Conservation (phyloP, 441 rosid species). For the Pelargonium cotyledonis region DNA sequence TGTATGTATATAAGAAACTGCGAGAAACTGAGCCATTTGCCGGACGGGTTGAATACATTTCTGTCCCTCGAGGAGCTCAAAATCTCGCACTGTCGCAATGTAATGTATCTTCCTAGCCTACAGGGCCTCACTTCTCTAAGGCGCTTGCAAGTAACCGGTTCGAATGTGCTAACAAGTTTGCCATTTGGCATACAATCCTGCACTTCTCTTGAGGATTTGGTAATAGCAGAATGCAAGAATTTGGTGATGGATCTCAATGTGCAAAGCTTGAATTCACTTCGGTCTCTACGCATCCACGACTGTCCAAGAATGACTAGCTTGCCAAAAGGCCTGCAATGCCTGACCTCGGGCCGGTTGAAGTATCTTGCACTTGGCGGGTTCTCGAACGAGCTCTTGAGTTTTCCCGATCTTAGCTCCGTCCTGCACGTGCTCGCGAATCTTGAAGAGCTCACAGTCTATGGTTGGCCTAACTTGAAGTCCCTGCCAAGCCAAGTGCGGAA, state of each 20-base stretch:
- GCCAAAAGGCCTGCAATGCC: constrained; percentile 3
- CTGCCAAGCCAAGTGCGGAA: constrained; percentile 26
- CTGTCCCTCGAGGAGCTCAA: constrained; percentile 6
- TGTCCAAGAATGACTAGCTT: constrained; percentile 12
- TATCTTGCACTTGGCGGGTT: constrained; percentile 9
- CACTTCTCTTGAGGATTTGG: constrained; percentile 1
- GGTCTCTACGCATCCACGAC: not conserved
- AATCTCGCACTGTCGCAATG: not conserved
- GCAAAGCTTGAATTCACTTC: not conserved
- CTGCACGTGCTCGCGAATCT: constrained; percentile 11
- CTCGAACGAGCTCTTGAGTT: constrained; percentile 14
- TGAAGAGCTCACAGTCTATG: not conserved
- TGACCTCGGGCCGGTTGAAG: constrained; percentile 16
- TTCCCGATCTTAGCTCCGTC: constrained; percentile 18
- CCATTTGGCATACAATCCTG: constrained; percentile 1
- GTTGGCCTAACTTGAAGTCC: constrained; percentile 14
- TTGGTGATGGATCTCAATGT: not conserved
- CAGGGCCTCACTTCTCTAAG: constrained; percentile 11
- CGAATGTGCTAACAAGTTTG: not conserved
- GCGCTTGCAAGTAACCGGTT: not conserved
- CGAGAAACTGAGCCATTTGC: not conserved
- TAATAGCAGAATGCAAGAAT: not conserved
- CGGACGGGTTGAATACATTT: not conserved
- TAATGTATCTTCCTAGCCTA: constrained; percentile 12
- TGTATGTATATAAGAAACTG: not conserved